Base-by-base conservation (phyloP, 352 stramenopile genomes). In the Phytophthora sp. region DNA sequence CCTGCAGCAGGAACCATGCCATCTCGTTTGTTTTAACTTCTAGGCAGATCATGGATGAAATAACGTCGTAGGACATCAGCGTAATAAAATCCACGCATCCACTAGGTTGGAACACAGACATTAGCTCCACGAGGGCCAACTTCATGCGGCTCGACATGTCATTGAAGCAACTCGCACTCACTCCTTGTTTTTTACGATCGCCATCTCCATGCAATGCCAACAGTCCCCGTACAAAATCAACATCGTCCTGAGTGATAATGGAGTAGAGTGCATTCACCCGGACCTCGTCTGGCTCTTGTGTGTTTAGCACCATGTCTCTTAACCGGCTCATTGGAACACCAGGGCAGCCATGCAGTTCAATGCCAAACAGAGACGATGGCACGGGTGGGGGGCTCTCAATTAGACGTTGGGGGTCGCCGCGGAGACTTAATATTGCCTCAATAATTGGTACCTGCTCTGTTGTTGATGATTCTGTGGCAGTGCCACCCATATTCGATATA, bases 11-110 rank as follows among this genome's bases (percentile, higher is more conserved):
- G 41, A 91, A 89, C 83, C 84, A 92, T 37, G 86, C 81, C 53
- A 89, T 77, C 39, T 95, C 86, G 54, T 95, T 95, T 30, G 79
- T 84, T 54, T 91, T 89, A 28, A 86, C 79, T 71, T 95, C 86
- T 5, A 92, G 52, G 31, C 79, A 89, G 50, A 93, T 79, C 38
- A 95, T 88, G n/a, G 79, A 88, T 1, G 84, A 89, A n/a, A 92
- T 88, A 34, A 95, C 66, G 31, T 93, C 86, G 62, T 92, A 91
- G 13, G 74, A 86, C 46, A 78, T 82, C 7, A 80, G 53, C 7
- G 84, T 91, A 38, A 93, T 91, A 27, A 89, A 90, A 28, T 87
- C 72, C 9, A 87, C 77, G 48, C 77, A 90, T 9, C 69, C 76
- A 21, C 49, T 79, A 0, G 82, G 81, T 35, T 88, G 78, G 31